These are phyloP conservation scores for Saturnispora saitoi DNA, from an alignment of 805 yeast species.

Conservation along the genomic window DNA sequence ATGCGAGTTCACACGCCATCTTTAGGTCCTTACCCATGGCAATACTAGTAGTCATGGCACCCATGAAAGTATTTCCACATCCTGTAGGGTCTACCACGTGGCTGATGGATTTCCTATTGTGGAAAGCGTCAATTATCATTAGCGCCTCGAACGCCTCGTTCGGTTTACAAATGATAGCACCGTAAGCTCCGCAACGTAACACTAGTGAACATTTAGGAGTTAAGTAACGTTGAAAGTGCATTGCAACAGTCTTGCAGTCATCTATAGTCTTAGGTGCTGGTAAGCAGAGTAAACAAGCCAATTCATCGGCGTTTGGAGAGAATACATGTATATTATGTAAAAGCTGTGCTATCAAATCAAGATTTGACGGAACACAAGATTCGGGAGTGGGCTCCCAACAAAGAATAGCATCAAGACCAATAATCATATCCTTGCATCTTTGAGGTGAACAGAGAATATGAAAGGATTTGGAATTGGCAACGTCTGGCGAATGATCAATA, in stretches of 20 bases:
- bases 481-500: not conserved
- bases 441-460: not conserved
- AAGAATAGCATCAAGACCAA: not conserved
- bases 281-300: not conserved
- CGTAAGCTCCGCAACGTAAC: not conserved
- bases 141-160: not conserved
- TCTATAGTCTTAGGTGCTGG: not conserved
- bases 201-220: not conserved
- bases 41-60: not conserved
- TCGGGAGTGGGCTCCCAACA: constrained; percentile 1
- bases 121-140: not conserved
- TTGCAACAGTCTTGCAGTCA: not conserved
- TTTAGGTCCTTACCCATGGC: not conserved
- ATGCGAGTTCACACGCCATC: not conserved
- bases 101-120: not conserved
- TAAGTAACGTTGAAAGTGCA: not conserved
- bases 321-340: not conserved
- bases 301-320: not conserved
- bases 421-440: not conserved
- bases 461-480: not conserved
- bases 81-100: constrained; percentile 1
- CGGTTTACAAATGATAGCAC: not conserved
- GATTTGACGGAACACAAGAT: not conserved
- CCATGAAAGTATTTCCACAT: not conserved
- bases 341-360: not conserved